phyloP scores from a whole-genome alignment of 1,284 basidiomycete species.

The Singerocomus rubriflavus region DNA sequence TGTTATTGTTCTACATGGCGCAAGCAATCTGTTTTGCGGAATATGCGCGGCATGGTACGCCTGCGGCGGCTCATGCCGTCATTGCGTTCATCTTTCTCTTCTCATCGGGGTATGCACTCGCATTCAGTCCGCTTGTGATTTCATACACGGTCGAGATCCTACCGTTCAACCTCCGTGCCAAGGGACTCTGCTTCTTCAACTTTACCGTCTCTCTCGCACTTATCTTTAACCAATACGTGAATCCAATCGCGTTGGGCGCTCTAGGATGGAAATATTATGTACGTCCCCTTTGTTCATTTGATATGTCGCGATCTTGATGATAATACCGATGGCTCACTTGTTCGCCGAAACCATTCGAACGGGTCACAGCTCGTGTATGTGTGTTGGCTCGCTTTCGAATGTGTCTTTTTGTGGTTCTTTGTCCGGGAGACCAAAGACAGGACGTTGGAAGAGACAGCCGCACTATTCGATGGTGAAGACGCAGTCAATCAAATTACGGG shows the following conservation, averaged over 20 bases:
- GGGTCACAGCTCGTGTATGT: conserved; percentile 56
- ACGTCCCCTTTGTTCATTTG: conserved; percentile 11
- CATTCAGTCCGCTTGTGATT: conserved; percentile 72
- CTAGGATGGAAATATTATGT: conserved; percentile 68
- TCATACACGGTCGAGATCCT: conserved; percentile 76
- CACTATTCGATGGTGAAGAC: conserved; percentile 66
- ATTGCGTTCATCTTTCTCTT: conserved; percentile 78
- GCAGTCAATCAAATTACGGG: conserved; percentile 42
- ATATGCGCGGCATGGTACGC: conserved; percentile 46
- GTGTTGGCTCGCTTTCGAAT: conserved; percentile 65
- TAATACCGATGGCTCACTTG: background rate
- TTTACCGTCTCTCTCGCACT: conserved; percentile 63
- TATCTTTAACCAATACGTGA: conserved; percentile 80
- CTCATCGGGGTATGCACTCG: conserved; percentile 67
- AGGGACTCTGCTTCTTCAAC: conserved; percentile 75
- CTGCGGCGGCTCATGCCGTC: conserved; percentile 58
- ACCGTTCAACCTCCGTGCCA: conserved; percentile 70
- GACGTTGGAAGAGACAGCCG: conserved; percentile 73
- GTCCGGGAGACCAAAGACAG: conserved; percentile 70
- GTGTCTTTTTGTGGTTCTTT: conserved; percentile 62
- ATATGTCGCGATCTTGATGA: background rate
- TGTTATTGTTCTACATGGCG: conserved; percentile 66
- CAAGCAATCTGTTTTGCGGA: conserved; percentile 72
- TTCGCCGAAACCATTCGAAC: background rate
- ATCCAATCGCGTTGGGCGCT: conserved; percentile 65